Conservation (phyloP, 768 basidiomycete species). For the Galerina marginata region DNA sequence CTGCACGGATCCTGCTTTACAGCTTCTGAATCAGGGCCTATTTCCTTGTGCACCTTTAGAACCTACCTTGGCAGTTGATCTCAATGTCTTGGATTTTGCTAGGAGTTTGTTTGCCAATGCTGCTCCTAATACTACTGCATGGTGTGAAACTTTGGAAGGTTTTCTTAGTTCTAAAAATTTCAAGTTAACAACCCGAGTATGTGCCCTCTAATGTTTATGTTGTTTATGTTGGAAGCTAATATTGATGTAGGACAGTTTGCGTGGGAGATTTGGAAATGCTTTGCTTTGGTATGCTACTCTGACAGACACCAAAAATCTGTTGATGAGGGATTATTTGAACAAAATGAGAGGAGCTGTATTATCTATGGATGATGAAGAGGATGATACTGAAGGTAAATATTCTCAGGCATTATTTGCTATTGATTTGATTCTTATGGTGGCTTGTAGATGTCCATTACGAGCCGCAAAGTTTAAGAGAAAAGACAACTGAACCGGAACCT, state of each 20-base stretch:
- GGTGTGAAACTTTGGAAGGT: slow-evolving; percentile 30
- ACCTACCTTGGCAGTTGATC: slow-evolving; percentile 37
- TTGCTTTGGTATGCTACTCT: slow-evolving; percentile 31
- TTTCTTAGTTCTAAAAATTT: slow-evolving; percentile 26
- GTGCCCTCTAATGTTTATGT: not conserved
- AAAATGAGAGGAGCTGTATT: not conserved
- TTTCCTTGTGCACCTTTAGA: slow-evolving; percentile 26
- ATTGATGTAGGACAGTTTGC: slow-evolving; percentile 23
- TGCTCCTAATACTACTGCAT: slow-evolving; percentile 17
- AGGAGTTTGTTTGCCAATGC: slow-evolving; percentile 30
- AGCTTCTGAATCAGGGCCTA: not conserved
- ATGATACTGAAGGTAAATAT: too few relatives aligned
- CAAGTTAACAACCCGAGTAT: slow-evolving; percentile 23
- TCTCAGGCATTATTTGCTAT: too few relatives aligned
- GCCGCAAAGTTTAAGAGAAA: too few relatives aligned
- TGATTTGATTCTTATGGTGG: too few relatives aligned
- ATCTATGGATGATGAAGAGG: too few relatives aligned
- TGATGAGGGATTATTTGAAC: slow-evolving; percentile 7
- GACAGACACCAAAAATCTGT: slow-evolving; percentile 4
- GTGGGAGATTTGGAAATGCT: slow-evolving; percentile 27
- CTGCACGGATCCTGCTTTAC: slow-evolving; percentile 8
- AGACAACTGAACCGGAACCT: too few relatives aligned
- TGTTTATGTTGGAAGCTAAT: not conserved
- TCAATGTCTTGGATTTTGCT: slow-evolving; percentile 35
- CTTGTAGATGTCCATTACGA: too few relatives aligned